Base-by-base conservation (phyloP, 257 asterid genomes). In the Cynanchum wilfordii region DNA sequence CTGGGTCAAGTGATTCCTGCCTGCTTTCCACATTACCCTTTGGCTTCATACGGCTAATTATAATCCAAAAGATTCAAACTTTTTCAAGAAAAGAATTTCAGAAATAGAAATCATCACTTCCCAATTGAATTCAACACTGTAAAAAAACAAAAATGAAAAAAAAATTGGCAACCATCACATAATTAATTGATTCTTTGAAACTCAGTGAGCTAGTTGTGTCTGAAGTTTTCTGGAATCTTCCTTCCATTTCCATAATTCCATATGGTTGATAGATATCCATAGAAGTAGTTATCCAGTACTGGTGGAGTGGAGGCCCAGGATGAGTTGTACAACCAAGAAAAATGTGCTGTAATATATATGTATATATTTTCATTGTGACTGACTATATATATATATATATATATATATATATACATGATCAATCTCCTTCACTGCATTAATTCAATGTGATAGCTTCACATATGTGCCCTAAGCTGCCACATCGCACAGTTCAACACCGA, bases 391-490 rank as follows among this genome's bases (percentile, higher is more conserved):
- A n/a, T n/a, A n/a, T n/a, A n/a, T 2, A 33, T 33, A 33, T 33
- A 33, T 33, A 3, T 33, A 33, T 33, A 1, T 33, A 33, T 1
- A 19, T 19, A 22, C 10, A 20, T 15, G 42, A 45, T 24, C 44
- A 24, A 42, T 45, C 70, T 77, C 80, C 78, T 78, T 66, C 58
- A 49, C 9, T 22, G 71, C 77, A 80, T 72, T 75, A 15, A 68
- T 27, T 52, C 33, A 71, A 69, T 80, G 50, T 72, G 29, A 71
- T 60, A 2, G 57, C 75, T 19, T 57, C 52, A 52, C 69, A 38
- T 78, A 84, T 76, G 88, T 70, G 79, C 83, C 85, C 87, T 73
- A 85, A 66, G 69, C 71, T 75, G 88, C 91, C 91, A 88, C 91
- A 85, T 86, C 82, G 44, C 89, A 9, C 69, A 59, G 69, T 76